Conservation (phyloP, 257 asterid genomes). For the Vinca minor region DNA sequence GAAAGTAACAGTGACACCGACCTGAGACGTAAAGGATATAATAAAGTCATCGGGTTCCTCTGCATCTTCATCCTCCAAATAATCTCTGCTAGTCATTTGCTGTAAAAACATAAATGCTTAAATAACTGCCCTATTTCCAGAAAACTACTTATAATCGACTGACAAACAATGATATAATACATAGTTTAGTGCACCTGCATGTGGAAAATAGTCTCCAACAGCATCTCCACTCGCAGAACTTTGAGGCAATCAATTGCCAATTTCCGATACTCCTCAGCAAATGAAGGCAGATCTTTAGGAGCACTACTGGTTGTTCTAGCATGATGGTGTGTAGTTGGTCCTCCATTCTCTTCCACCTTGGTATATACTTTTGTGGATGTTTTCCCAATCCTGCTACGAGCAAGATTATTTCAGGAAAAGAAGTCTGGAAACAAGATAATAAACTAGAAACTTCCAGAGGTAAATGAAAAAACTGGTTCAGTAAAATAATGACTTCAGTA, state of each 20-base stretch:
- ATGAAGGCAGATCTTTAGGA: constrained; percentile 69
- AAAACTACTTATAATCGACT: constrained; percentile 10
- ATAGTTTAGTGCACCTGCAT: constrained; percentile 57
- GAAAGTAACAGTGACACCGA: constrained; percentile 20
- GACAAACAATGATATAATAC: constrained; percentile 11
- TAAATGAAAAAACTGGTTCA: neutral
- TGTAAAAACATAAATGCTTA: constrained; percentile 22
- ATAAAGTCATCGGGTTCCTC: constrained; percentile 99
- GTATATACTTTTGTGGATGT: constrained; percentile 50
- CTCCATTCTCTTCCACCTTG: constrained; percentile 54
- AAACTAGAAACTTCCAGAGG: neutral
- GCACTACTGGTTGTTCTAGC: constrained; percentile 52
- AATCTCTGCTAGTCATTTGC: constrained; percentile 87
- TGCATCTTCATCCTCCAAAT: constrained; percentile 94
- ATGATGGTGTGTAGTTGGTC: constrained; percentile 38
- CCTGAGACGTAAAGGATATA: constrained; percentile 88
- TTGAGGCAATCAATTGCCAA: constrained; percentile 92
- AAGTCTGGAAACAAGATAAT: constrained; percentile 10
- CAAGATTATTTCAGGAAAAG: constrained; percentile 13
- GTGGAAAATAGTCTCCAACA: constrained; percentile 87
- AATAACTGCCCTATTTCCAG: neutral
- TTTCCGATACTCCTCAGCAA: constrained; percentile 91
- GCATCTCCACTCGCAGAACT: constrained; percentile 96
- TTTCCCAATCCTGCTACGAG: constrained; percentile 56
- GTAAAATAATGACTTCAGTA: neutral